Evolutionary conservation across 305 asterid genomes (phyloP).

Genomic region (Fraxinus floribunda): DNA sequence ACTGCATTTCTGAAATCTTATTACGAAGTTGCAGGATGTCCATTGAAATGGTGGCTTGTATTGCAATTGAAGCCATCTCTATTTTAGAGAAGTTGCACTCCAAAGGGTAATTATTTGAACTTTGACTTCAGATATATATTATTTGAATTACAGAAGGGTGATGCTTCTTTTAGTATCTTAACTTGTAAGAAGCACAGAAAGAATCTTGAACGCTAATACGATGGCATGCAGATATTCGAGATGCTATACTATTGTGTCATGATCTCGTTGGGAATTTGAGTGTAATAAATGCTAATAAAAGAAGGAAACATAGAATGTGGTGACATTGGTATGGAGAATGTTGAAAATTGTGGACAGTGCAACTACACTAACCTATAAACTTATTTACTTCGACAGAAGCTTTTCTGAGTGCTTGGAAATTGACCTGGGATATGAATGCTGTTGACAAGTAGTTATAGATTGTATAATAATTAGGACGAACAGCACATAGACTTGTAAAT

Average conservation of each 20-base stretch:
- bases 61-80: conserved; percentile 79
- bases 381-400: neutral
- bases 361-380: neutral
- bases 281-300: neutral
- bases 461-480: neutral
- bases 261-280: neutral
- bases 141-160: neutral
- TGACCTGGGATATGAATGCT: neutral
- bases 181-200: neutral
- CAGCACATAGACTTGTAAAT: neutral
- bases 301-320: neutral
- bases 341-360: neutral
- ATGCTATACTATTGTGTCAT: neutral
- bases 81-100: conserved; percentile 78
- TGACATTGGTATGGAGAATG: neutral
- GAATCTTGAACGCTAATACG: neutral
- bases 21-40: conserved; percentile 54
- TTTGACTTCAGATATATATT: neutral
- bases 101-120: conserved; percentile 53
- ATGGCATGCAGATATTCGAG: neutral
- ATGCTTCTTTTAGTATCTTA: neutral
- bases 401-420: neutral
- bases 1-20: neutral
- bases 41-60: conserved; percentile 82
- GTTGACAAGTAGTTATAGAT: neutral